phyloP scores from a whole-genome alignment of 495 filamentous ascomycete species.

The Viridothelium virens region DNA sequence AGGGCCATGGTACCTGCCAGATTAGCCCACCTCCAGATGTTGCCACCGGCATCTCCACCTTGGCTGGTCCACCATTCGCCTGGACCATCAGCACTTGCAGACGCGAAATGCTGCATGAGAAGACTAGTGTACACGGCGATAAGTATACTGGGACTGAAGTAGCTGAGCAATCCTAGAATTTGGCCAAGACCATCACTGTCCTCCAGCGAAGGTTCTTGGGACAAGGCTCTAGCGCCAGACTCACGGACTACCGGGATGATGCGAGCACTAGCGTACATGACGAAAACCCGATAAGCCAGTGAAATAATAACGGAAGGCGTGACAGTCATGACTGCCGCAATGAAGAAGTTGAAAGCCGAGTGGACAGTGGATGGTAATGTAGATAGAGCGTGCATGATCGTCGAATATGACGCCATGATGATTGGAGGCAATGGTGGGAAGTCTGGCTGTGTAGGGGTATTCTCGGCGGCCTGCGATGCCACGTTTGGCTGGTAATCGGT shows the following conservation, averaged over 20 bases:
- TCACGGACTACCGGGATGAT: conserved; percentile 92
- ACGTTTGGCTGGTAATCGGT: conserved; percentile 85
- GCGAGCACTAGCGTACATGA: conserved; percentile 89
- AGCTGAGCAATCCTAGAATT: conserved; percentile 71
- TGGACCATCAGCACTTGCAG: conserved; percentile 51
- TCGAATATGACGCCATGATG: conserved; percentile 97
- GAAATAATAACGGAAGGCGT: conserved; percentile 93
- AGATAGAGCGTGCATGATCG: conserved; percentile 73
- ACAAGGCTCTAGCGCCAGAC: conserved; percentile 69
- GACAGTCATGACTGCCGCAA: conserved; percentile 83
- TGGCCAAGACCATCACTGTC: conserved; percentile 76
- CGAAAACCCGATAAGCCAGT: conserved; percentile 81
- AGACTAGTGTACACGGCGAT: conserved; percentile 96
- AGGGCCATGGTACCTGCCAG: conserved; percentile 76
- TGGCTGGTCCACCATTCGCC: conserved; percentile 82
- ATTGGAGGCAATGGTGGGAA: conserved; percentile 93
- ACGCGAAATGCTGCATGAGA: conserved; percentile 87
- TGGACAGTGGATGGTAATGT: conserved; percentile 74
- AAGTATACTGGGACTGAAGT: conserved; percentile 86
- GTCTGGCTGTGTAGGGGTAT: conserved; percentile 55
- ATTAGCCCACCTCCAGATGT: conserved; percentile 90
- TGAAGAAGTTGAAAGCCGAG: conserved; percentile 76
- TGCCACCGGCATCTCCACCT: conserved; percentile 68
- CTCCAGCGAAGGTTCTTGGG: conserved; percentile 73
- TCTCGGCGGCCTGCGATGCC: conserved; percentile 41